Evolutionary conservation across 83 land plant genomes (phyloP).

Genomic region (Diphasiastrum complanatum): DNA sequence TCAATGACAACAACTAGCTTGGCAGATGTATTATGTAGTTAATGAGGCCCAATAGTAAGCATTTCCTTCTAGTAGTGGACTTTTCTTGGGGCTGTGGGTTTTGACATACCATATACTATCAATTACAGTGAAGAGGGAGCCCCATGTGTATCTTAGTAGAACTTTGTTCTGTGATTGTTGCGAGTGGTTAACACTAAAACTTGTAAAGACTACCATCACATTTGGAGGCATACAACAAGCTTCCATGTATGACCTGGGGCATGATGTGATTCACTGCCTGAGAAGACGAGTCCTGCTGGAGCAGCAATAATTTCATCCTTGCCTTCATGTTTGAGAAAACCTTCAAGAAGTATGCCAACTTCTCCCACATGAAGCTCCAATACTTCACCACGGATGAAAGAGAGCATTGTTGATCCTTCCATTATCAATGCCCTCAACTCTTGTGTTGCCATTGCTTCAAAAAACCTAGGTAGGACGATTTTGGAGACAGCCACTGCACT

Average conservation of each 20-base stretch:
- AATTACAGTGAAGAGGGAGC: too few species aligned
- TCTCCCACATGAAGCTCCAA: constrained; percentile 48
- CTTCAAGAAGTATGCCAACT: constrained; percentile 73
- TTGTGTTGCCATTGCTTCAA: constrained; percentile 65
- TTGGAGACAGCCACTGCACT: constrained; percentile 69
- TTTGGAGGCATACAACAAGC: neutral
- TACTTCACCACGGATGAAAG: constrained; percentile 58
- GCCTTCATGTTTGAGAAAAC: constrained; percentile 57
- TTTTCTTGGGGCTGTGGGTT: too few species aligned
- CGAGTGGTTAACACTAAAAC: neutral
- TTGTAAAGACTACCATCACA: neutral
- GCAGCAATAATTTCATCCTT: constrained; percentile 44
- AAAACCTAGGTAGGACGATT: constrained; percentile 59
- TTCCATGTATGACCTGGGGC: constrained; percentile 3
- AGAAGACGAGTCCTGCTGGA: constrained; percentile 49
- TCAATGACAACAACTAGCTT: too few species aligned
- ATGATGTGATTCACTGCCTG: neutral
- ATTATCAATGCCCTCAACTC: constrained; percentile 59
- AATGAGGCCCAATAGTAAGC: too few species aligned
- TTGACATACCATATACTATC: too few species aligned
- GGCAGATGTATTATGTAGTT: too few species aligned
- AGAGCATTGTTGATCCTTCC: constrained; percentile 54
- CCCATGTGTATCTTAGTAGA: too few species aligned
- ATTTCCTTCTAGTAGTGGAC: too few species aligned
- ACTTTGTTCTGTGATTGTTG: neutral